Evolutionary conservation across 805 yeast genomes (phyloP), one percentile per base, ranked within the genome.

Genomic region (Yueomyces sinensis): DNA sequence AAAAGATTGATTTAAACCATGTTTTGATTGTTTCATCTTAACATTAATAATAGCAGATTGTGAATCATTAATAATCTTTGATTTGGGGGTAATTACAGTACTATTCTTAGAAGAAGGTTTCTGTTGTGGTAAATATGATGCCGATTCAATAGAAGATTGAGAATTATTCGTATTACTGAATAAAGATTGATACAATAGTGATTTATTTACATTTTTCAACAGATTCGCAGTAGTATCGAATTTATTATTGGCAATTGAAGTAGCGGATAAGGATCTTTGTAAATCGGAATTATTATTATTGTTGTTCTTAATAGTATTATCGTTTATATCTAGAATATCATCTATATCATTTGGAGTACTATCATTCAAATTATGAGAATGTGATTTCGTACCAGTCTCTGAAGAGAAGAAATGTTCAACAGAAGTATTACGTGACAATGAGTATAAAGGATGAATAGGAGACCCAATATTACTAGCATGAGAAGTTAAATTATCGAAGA

Each of bases 401-500:
- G 58, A 54, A 37, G 63, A 62, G 46, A 74, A 73, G 45, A 72
- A 72, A 30, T 71, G 76, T 42, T 72, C 73, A 2, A 69, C 71
- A 1, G 77, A 64, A 9, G 57, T 52, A n/a, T 43, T 42, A 20
- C 40, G 36, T n/a, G 29, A 35, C 46, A 36, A 36, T 42, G 40
- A 27, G 36, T 38, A 25, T 32, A 38, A 36, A 7, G 53, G 37
- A 34, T 52, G 38, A 27, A 47, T 45, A n/a, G 49, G 50, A 27
- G 48, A 43, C 4, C 41, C 41, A 1, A 43, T 31, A 13, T 11
- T n/a, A n/a, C 15, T 11, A 13, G 28, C 28, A 25, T 25, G 28
- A 6, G 28, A 9, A 16, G 60, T 56, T 41, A 57, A 43, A 35
- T 53, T 56, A 28, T 53, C 56, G 48, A 57, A 47, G 30, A 57